Base-by-base conservation (phyloP, 2,329 filamentous ascomycete genomes). In the Elsinoe perseae region DNA sequence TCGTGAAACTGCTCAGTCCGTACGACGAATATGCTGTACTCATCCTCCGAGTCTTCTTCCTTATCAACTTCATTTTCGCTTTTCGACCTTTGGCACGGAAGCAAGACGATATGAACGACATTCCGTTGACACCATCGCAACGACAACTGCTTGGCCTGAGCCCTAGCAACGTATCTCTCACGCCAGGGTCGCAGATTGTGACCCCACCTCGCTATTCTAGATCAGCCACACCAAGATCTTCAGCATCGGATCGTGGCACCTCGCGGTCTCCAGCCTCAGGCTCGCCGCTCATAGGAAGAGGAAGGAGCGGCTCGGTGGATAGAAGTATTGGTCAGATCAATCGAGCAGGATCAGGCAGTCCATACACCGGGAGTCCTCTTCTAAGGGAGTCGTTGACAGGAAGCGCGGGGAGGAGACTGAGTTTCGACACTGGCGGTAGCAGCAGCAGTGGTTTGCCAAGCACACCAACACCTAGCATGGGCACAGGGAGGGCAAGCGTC, bases 41-140 rank as follows among this genome's bases (percentile, higher is more conserved):
- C 32, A 60, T 72, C 12, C 59, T 80, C 56, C 79, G 86, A 61
- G 62, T 86, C 50, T 70, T 85, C 65, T 68, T 77, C 61, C 57
- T 70, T 54, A 40, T 64, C 58, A 95, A 95, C 71, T 86, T 95
- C 54, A 68, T 75, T 60, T 65, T 84, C 56, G 87, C 89, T 34
- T 74, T 88, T 57, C 75, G 83, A 44, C 93, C 92, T 2, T 79
- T 95, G 10, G 72, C 89, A 64, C 81, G 84, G 61, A 77, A 80
- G 42, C 78, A 78, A 63, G 93, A 97, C 70, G 80, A 90, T 60
- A 80, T 96, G 61, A 77, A 84, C 70, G 93, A 98, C 69, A 95
- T 98, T 52, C 84, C 92, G 59, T 80, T 98, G 62, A 96, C 92
- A 0, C 85, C 88, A n/a, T 83, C 84, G 10, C 93, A 97, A 75